phyloP scores from a whole-genome alignment of 345 rosid species.

The Hypericum androsaemum region DNA sequence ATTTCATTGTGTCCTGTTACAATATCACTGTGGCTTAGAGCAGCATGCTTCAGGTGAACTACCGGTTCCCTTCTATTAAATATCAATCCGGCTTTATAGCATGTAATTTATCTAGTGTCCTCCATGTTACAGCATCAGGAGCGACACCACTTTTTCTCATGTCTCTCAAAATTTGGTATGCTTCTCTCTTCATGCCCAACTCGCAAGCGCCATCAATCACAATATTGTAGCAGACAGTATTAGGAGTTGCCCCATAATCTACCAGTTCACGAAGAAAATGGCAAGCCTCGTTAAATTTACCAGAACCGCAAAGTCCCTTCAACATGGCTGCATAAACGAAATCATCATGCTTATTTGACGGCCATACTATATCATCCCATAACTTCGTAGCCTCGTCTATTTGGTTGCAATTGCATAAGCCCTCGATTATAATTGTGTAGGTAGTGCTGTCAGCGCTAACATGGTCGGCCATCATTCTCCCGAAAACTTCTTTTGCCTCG shows the following conservation, averaged over 20 bases:
- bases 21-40: too few relatives aligned
- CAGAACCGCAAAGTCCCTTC: constrained; percentile 56
- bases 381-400: constrained; percentile 59
- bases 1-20: too few relatives aligned
- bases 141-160: constrained; percentile 56
- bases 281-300: constrained; percentile 47
- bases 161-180: constrained; percentile 63
- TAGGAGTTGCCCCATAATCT: constrained; percentile 60
- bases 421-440: constrained; percentile 44
- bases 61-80: too few relatives aligned
- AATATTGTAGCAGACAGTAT: constrained; percentile 54
- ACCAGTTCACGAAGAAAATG: constrained; percentile 72
- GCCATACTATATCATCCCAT: constrained; percentile 79
- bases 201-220: constrained; percentile 65
- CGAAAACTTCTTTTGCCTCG: constrained; percentile 46
- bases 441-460: constrained; percentile 44
- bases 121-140: constrained; percentile 87
- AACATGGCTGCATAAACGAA: constrained; percentile 70
- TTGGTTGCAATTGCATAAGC: constrained; percentile 37
- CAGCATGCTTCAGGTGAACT: too few relatives aligned
- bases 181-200: constrained; percentile 26
- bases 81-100: background rate
- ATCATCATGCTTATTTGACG: constrained; percentile 58
- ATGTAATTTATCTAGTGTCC: constrained; percentile 68
- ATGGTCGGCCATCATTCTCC: constrained; percentile 38